Base-by-base conservation (phyloP, 2,329 filamentous ascomycete genomes). In the Trichoderma oligosporum region DNA sequence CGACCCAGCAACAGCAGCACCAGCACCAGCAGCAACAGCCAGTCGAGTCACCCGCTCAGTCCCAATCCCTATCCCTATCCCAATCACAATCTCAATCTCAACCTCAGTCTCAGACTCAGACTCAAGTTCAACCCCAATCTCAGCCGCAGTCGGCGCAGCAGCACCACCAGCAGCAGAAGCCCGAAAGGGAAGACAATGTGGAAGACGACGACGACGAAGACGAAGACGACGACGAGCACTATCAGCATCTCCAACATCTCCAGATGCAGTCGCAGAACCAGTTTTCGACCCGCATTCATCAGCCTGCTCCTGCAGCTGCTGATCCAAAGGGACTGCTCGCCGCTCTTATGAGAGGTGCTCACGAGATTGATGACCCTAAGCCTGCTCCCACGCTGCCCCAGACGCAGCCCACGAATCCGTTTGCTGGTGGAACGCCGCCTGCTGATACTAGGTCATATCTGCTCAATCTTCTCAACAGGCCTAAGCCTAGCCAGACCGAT, bases 371-470 rank as follows among this genome's bases (percentile, higher is more conserved):
- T 38, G 71, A 74, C 57, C 61, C 73, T 7, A 70, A 69, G 60
- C 65, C 65, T 36, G 63, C 59, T 25, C 49, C 56, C 22, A 42
- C 46, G 47, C 57, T 38, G 27, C 61, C 65, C 18, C 55, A 63
- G 18, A 61, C 64, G 9, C 66, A 66, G 60, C 58, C 68, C 2
- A 56, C 65, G 42, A 70, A 66, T 55, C 64, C 73, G 36, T 82
- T 80, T 73, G 76, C 72, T 24, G 72, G 76, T 24, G 75, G 76
- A 31, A 76, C 81, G 41, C 81, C 83, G 53, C 74, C 81, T 20
- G 80, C 84, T 45, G 87, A 91, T 70, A 89, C 91, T 4, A 89
- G 95, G 71, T 86, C 93, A 62, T 89, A 94, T 68, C 79, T 99
- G 46, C 83, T 97, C 61, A 88, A 90, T 65, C 79, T 97, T 58